Evolutionary conservation across 163 green algal genomes (phyloP).

Genomic region (Scenedesmus sp.): DNA sequence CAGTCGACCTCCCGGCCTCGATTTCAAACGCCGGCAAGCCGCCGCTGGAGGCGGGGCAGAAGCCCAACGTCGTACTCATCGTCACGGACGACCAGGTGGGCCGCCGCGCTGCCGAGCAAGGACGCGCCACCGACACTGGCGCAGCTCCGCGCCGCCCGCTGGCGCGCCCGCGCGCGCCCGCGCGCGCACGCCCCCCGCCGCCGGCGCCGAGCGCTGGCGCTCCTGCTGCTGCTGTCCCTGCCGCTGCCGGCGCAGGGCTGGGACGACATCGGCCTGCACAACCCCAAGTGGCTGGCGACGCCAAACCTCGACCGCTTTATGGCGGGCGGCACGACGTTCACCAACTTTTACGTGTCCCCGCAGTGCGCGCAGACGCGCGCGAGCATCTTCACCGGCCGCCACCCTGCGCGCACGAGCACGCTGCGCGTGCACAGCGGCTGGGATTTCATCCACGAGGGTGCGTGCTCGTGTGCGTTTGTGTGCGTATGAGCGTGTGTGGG

Average conservation of each 20-base stretch:
- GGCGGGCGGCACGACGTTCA: neutral
- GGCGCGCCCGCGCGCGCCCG: too few species aligned
- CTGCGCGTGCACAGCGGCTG: too few species aligned
- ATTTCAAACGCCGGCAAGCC: too few species aligned
- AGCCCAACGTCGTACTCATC: conserved; percentile 41
- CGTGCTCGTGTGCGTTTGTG: too few species aligned
- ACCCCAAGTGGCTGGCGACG: conserved; percentile 15
- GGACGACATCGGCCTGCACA: conserved; percentile 31
- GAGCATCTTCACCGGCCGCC: conserved; percentile 25
- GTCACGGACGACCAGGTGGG: conserved; percentile 12
- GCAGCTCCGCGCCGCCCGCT: neutral
- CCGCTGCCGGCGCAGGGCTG: conserved; percentile 36
- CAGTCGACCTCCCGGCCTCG: too few species aligned
- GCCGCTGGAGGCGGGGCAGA: neutral
- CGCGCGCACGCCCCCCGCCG: too few species aligned
- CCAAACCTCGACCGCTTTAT: conserved; percentile 39
- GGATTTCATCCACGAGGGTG: too few species aligned
- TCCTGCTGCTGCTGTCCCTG: too few species aligned
- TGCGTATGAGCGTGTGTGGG: too few species aligned
- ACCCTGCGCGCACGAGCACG: conserved; percentile 9
- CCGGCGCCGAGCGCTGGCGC: too few species aligned
- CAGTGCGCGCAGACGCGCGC: conserved; percentile 38
- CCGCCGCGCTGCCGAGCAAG: too few species aligned
- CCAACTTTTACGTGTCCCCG: conserved; percentile 40
- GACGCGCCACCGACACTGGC: neutral